A percentile compares a stretch with the other conserved stretches of the same genome.
phyloP scores from a whole-genome alignment of 768 basidiomycete species.

The Guyanaporus albipodus region DNA sequence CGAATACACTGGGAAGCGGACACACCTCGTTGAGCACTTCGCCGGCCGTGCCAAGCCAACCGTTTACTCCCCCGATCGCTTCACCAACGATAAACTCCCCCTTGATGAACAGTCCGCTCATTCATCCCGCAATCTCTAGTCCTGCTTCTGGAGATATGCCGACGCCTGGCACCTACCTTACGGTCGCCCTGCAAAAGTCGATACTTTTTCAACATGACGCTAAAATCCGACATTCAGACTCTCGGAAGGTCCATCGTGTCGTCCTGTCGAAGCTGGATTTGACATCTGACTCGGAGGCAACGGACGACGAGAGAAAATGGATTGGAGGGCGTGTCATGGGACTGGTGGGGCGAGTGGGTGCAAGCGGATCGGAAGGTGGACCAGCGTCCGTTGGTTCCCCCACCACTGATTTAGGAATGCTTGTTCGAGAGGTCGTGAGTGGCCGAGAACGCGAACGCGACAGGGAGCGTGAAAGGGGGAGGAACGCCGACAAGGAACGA shows the following conservation, averaged over 20 bases:
- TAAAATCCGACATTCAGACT: slow-evolving; percentile 39
- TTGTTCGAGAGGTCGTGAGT: slow-evolving; percentile 44
- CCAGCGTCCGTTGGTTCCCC: slow-evolving; percentile 42
- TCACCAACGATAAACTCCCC: slow-evolving; percentile 7
- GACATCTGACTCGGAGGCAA: slow-evolving; percentile 30
- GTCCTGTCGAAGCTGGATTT: slow-evolving; percentile 56
- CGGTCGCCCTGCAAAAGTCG: slow-evolving; percentile 21
- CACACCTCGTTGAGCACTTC: slow-evolving; percentile 18
- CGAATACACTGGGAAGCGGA: slow-evolving; percentile 10
- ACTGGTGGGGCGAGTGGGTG: slow-evolving; percentile 35
- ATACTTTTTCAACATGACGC: slow-evolving; percentile 28
- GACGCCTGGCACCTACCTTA: slow-evolving; percentile 18
- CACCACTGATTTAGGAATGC: slow-evolving; percentile 48
- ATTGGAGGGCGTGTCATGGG: slow-evolving; percentile 35
- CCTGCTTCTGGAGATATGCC: background rate
- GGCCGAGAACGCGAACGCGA: slow-evolving; percentile 29
- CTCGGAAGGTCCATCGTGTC: slow-evolving; percentile 59
- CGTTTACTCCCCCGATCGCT: slow-evolving; percentile 2
- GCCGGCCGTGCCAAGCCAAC: slow-evolving; percentile 8
- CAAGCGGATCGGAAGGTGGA: slow-evolving; percentile 32
- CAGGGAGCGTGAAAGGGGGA: slow-evolving; percentile 34
- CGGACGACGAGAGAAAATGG: slow-evolving; percentile 31
- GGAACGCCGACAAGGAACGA: slow-evolving; percentile 29
- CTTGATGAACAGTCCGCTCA: slow-evolving; percentile 4
- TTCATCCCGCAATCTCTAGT: slow-evolving; percentile 15